These are phyloP conservation scores for Acacia confusa DNA, from an alignment of 306 rosid genomes.

Conservation along the genomic window DNA sequence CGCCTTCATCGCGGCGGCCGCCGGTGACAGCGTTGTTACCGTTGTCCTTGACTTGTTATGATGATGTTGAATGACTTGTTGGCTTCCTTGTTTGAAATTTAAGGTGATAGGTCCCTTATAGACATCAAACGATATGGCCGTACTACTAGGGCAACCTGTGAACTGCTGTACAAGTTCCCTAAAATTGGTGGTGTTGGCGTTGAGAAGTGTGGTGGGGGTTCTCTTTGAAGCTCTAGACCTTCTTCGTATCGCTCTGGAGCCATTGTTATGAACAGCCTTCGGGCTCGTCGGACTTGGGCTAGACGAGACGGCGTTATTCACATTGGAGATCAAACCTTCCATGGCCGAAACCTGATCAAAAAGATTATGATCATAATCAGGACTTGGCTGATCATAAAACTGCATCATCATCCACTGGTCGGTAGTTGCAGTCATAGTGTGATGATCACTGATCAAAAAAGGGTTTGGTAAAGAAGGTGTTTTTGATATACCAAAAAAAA, in stretches of 20 bases:
- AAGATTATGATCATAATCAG: not conserved
- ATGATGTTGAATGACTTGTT: not conserved
- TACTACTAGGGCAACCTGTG: slow-evolving; percentile 54
- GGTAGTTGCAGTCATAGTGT: slow-evolving; percentile 19
- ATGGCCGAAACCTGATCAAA: not conserved
- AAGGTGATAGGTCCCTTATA: slow-evolving; percentile 69
- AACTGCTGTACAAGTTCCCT: slow-evolving; percentile 70
- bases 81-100: slow-evolving; percentile 37
- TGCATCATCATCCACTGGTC: slow-evolving; percentile 19
- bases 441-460: not conserved
- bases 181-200: slow-evolving; percentile 66
- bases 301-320: not conserved
- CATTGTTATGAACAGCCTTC: slow-evolving; percentile 18
- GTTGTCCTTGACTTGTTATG: not conserved
- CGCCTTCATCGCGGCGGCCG: not conserved
- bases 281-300: slow-evolving; percentile 15
- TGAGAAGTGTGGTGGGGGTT: slow-evolving; percentile 68
- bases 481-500: no score
- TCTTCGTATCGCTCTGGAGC: slow-evolving; percentile 36
- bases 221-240: slow-evolving; percentile 64
- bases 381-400: slow-evolving; percentile 18
- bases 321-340: slow-evolving; percentile 17
- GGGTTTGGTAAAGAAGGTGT: not conserved
- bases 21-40: not conserved
- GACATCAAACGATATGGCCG: slow-evolving; percentile 33